A percentile compares a stretch with the other conserved stretches of the same genome.
Evolutionary conservation across 805 yeast genomes (phyloP).

Genomic region (Ogataea nitratoaversa): DNA sequence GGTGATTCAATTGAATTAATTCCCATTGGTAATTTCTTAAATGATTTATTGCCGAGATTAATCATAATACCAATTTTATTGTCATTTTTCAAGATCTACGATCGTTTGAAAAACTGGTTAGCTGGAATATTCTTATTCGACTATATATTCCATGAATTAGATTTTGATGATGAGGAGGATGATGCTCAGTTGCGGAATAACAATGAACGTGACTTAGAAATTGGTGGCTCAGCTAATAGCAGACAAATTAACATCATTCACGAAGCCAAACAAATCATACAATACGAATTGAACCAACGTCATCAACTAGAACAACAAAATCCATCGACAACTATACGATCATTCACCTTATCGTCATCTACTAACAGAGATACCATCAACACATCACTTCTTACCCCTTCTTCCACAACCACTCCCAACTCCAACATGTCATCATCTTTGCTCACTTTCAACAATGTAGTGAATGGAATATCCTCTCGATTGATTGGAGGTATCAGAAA

Average conservation of each 20-base stretch:
- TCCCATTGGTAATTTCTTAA: slow-evolving; percentile 66
- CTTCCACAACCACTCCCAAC: neutral
- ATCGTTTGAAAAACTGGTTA: slow-evolving; percentile 41
- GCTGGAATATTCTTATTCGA: slow-evolving; percentile 28
- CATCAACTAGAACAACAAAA: slow-evolving; percentile 6
- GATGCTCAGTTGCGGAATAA: neutral
- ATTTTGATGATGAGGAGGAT: slow-evolving; percentile 21
- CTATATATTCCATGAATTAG: slow-evolving; percentile 29
- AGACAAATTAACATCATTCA: slow-evolving; percentile 21
- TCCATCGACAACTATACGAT: slow-evolving; percentile 12
- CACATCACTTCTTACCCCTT: no score
- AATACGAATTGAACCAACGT: slow-evolving; percentile 13
- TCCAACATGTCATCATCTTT: neutral
- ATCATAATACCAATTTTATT: slow-evolving; percentile 65
- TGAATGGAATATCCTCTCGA: neutral
- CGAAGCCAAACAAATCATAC: slow-evolving; percentile 27
- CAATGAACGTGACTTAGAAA: slow-evolving; percentile 12
- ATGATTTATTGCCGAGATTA: slow-evolving; percentile 72
- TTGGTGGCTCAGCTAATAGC: slow-evolving; percentile 5
- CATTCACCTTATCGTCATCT: slow-evolving; percentile 15
- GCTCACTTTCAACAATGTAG: neutral
- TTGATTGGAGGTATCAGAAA: slow-evolving; percentile 2
- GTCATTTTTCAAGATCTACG: slow-evolving; percentile 65
- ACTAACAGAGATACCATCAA: neutral
- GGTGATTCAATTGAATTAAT: slow-evolving; percentile 75